A percentile compares a stretch with the other conserved stretches of the same genome.
Evolutionary conservation across 768 basidiomycete genomes (phyloP).

Genomic region (Russula virescens): DNA sequence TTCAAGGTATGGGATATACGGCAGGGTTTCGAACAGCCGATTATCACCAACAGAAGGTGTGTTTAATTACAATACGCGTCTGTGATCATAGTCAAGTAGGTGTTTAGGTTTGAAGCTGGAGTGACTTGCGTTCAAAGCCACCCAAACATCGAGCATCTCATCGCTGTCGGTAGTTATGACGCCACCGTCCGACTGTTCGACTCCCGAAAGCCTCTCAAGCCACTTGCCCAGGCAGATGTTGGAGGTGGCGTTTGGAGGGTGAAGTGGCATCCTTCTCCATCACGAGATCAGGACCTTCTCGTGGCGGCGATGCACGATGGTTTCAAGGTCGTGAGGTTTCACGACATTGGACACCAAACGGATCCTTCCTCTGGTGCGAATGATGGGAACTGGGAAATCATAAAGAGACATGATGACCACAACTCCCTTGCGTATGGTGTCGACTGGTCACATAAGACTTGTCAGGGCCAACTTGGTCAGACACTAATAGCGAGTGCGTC

Average conservation of each 20-base stretch:
- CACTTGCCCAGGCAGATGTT: slow-evolving; percentile 56
- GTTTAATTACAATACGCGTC: neutral
- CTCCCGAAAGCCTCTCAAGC: slow-evolving; percentile 53
- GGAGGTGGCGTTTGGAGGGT: slow-evolving; percentile 95
- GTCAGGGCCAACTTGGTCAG: slow-evolving; percentile 27
- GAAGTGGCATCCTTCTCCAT: slow-evolving; percentile 83
- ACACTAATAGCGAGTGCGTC: slow-evolving; percentile 82
- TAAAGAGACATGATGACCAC: slow-evolving; percentile 67
- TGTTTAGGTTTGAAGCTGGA: slow-evolving; percentile 79
- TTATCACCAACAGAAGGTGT: slow-evolving; percentile 69
- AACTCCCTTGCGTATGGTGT: slow-evolving; percentile 84
- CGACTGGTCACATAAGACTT: slow-evolving; percentile 68
- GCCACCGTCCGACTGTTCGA: slow-evolving; percentile 78
- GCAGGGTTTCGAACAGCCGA: slow-evolving; percentile 50
- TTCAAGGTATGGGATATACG: slow-evolving; percentile 91
- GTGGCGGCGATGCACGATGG: slow-evolving; percentile 99
- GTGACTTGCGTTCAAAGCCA: slow-evolving; percentile 87
- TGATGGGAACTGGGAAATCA: slow-evolving; percentile 34
- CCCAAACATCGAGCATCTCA: slow-evolving; percentile 67
- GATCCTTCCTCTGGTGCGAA: slow-evolving; percentile 5
- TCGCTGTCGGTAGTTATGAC: slow-evolving; percentile 96
- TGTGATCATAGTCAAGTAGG: neutral
- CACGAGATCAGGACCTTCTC: slow-evolving; percentile 67
- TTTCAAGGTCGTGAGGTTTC: slow-evolving; percentile 73
- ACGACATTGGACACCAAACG: slow-evolving; percentile 10